phyloP scores from a whole-genome alignment of 1,284 basidiomycete genomes.

The Cryptococcus hybrid region DNA sequence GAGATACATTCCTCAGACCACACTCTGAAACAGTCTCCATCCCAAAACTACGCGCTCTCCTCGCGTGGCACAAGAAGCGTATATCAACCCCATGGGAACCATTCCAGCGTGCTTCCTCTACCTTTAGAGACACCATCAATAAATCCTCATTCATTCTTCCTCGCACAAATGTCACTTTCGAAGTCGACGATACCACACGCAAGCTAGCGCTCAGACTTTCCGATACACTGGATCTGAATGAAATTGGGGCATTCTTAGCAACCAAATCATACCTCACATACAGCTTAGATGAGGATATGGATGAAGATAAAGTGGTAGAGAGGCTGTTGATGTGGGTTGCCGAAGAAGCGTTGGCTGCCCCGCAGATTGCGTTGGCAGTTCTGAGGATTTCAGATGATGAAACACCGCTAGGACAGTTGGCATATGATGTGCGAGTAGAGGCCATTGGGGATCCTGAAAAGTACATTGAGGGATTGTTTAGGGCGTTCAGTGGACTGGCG shows the following conservation, averaged over 20 bases:
- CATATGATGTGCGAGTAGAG: conserved; percentile 17
- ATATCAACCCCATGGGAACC: conserved; percentile 33
- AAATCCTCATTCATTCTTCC: conserved; percentile 20
- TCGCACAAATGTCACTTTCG: conserved; percentile 13
- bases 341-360: conserved; percentile 32
- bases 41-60: conserved; percentile 24
- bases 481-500: conserved; percentile 33
- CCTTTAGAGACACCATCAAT: conserved; percentile 14
- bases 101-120: conserved; percentile 18
- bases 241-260: conserved; percentile 25
- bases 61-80: conserved; percentile 24
- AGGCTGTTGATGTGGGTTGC: conserved; percentile 33
- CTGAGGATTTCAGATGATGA: conserved; percentile 16
- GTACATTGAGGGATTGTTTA: conserved; percentile 40
- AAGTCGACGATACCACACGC: conserved; percentile 21
- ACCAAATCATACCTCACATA: conserved; percentile 32
- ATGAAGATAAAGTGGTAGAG: conserved; percentile 28
- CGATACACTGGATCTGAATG: conserved; percentile 21
- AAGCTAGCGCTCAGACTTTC: conserved; percentile 24
- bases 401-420: conserved; percentile 19
- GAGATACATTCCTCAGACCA: conserved; percentile 35
- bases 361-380: conserved; percentile 31
- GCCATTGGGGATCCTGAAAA: conserved; percentile 27
- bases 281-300: conserved; percentile 24
- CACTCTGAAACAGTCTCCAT: conserved; percentile 17